Evolutionary conservation across 345 rosid genomes (phyloP), one percentile per base, ranked within the genome.

Genomic region (Citrus unshiu): DNA sequence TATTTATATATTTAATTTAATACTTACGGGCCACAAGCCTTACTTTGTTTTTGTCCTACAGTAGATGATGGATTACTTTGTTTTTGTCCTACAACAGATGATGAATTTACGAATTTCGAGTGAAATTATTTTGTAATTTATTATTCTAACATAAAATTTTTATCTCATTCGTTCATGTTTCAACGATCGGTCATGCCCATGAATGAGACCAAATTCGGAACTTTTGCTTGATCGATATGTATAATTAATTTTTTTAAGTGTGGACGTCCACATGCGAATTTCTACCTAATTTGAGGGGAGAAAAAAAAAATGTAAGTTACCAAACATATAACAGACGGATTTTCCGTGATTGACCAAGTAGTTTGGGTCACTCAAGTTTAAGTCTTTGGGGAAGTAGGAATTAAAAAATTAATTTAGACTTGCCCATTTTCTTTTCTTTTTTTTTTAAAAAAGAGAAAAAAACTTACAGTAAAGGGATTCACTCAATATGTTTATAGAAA

Each of bases 11-110:
- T 72, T 51, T 7, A 12, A 46, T 46, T 6, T 62, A 40, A 13
- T 75, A 74, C 49, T 30, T 73, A 68, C 61, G 67, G 63, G 30
- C 58, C 78, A 67, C 78, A 74, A 19, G 18, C 63, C 68, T 62
- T 19, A 5, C 27, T 72, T 60, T n/a, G 27, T 24, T 71, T 74
- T 21, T 12, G 77, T 76, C 64, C 19, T 34, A 10, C 21, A 51
- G 4, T 21, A 60, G 70, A 57, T 77, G 72, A 78, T 32, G 71
- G 7, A 81, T 68, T 81, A 5, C 27, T 72, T 60, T n/a, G 27
- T 24, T 71, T 74, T 21, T 12, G 77, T 76, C 64, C 19, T 34
- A 10, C 21, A 51, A 10, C 25, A 60, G 66, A 57, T 77, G 68
- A 78, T 40, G 71, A 21, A 81, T 68, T 81, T 75, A 51, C 62